These are phyloP conservation scores for Cordia subcordata DNA, from an alignment of 257 asterid genomes.

Conservation along the genomic window DNA sequence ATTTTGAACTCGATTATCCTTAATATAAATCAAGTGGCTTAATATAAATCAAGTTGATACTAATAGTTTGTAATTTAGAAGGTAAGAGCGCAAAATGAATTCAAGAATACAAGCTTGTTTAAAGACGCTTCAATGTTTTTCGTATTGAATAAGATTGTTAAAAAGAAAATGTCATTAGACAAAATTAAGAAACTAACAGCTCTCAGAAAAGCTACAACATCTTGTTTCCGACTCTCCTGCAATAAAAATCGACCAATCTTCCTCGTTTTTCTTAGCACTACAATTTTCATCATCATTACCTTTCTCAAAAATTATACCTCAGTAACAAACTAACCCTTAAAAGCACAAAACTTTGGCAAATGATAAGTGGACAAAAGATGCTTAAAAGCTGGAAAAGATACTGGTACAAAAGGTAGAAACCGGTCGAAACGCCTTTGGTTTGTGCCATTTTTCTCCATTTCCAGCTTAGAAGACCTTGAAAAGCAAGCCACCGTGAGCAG, in stretches of 20 bases:
- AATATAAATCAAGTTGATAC: no score
- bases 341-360: conserved; percentile 2
- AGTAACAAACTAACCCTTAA: conserved; percentile 19
- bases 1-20: no score
- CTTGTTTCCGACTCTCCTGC: conserved; percentile 6
- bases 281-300: conserved; percentile 27
- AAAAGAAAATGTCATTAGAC: conserved; percentile 1
- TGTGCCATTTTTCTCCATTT: background rate
- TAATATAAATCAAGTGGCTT: no score
- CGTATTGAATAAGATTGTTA: no score
- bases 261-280: conserved; percentile 17
- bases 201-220: conserved; percentile 13
- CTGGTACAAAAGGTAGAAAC: background rate
- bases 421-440: background rate
- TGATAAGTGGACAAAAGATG: background rate
- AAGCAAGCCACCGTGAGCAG: conserved; percentile 42
- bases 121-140: no score
- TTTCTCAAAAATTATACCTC: conserved; percentile 23
- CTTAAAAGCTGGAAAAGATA: background rate
- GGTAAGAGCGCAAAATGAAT: no score
- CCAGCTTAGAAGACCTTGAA: conserved; percentile 28
- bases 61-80: no score
- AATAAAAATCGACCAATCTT: conserved; percentile 14
- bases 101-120: no score
- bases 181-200: conserved; percentile 11